A percentile compares a stretch with the other conserved stretches of the same genome.
These are phyloP conservation scores for Aureobasidium sp. DNA, from an alignment of 2,329 filamentous ascomycete species.

Conservation along the genomic window DNA sequence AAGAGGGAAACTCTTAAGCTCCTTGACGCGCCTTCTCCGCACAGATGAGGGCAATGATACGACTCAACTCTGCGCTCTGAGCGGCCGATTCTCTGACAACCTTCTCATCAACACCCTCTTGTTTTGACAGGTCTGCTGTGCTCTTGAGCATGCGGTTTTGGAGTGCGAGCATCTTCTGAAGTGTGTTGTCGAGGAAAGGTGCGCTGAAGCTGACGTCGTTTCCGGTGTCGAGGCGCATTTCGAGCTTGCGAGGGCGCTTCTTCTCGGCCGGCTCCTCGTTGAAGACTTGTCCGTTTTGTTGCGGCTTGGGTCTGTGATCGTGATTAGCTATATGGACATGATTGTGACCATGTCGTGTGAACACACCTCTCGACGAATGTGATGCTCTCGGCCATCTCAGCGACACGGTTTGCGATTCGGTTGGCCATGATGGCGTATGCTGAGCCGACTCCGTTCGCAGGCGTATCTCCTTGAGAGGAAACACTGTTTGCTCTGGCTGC, in stretches of 20 bases:
- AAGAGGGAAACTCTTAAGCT: slow-evolving; percentile 22
- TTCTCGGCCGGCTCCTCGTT: slow-evolving; percentile 27
- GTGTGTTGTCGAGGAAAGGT: slow-evolving; percentile 47
- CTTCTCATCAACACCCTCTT: slow-evolving; percentile 39
- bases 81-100: slow-evolving; percentile 45
- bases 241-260: slow-evolving; percentile 43
- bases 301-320: slow-evolving; percentile 22
- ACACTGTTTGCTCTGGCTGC: slow-evolving; percentile 24
- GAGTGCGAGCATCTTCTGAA: slow-evolving; percentile 43
- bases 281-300: slow-evolving; percentile 18
- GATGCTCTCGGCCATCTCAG: slow-evolving; percentile 48
- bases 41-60: slow-evolving; percentile 47
- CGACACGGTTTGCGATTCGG: slow-evolving; percentile 44
- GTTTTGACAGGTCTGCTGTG: slow-evolving; percentile 40
- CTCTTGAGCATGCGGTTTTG: slow-evolving; percentile 46
- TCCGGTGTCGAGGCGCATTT: slow-evolving; percentile 39
- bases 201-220: slow-evolving; percentile 43
- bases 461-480: slow-evolving; percentile 27
- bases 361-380: slow-evolving; percentile 41
- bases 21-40: slow-evolving; percentile 47
- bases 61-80: slow-evolving; percentile 42
- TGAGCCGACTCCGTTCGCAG: slow-evolving; percentile 30
- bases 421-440: slow-evolving; percentile 47
- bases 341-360: background rate
- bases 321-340: background rate